phyloP scores from a whole-genome alignment of 495 filamentous ascomycete genomes.

The Friedmanniomyces simplex region DNA sequence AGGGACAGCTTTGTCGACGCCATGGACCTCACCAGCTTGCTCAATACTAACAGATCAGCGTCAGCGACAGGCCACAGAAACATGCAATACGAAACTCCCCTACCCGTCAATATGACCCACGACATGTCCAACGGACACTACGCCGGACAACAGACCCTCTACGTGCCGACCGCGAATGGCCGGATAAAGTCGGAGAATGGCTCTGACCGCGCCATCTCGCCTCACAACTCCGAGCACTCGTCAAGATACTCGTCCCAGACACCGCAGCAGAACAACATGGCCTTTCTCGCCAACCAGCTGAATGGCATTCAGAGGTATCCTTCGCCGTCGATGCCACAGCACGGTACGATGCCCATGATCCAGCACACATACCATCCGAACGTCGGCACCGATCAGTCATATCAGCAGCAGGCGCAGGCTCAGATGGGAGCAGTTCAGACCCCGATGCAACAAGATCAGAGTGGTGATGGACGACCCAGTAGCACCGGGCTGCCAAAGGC shows the following conservation, averaged over 20 bases:
- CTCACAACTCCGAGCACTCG: constrained; percentile 59
- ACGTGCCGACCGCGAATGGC: constrained; percentile 28
- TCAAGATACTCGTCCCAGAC: constrained; percentile 45
- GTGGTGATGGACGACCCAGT: constrained; percentile 27
- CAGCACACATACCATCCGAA: constrained; percentile 31
- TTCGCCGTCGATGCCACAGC: constrained; percentile 44
- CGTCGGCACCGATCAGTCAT: constrained; percentile 28
- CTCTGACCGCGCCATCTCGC: constrained; percentile 58
- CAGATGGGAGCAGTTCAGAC: constrained; percentile 19
- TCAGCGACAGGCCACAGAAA: constrained; percentile 17
- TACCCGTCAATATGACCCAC: constrained; percentile 22
- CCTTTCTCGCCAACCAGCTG: constrained; percentile 31
- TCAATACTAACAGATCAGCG: constrained; percentile 21
- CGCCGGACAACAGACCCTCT: constrained; percentile 21
- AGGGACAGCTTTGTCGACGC: constrained; percentile 18
- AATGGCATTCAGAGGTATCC: constrained; percentile 42
- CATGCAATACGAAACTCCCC: constrained; percentile 29
- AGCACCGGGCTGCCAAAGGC: constrained; percentile 56
- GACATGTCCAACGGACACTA: constrained; percentile 27
- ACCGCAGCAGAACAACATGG: constrained; percentile 39
- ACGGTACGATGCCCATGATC: constrained; percentile 44
- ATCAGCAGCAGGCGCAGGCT: constrained; percentile 23
- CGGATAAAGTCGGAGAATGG: constrained; percentile 44
- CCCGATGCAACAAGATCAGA: constrained; percentile 29
- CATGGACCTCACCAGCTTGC: constrained; percentile 19